Conservation (phyloP, 805 yeast species). For the Candida sanyiensis region DNA sequence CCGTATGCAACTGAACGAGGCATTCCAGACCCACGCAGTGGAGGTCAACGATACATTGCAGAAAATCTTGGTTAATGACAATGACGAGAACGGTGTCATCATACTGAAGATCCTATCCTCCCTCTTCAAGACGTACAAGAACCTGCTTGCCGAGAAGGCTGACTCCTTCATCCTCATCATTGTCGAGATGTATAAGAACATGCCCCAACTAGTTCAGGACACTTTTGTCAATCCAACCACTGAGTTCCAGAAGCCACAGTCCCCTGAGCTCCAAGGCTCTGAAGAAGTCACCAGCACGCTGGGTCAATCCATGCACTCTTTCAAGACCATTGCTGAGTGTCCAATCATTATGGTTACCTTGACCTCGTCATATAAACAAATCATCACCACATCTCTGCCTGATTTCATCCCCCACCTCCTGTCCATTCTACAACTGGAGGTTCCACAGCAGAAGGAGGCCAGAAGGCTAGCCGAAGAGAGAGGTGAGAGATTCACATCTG, state of each 20-base stretch:
- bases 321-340: slow-evolving; percentile 90
- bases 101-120: slow-evolving; percentile 85
- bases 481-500: slow-evolving; percentile 59
- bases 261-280: slow-evolving; percentile 34
- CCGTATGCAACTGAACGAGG: slow-evolving; percentile 76
- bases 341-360: slow-evolving; percentile 95
- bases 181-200: slow-evolving; percentile 68
- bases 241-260: slow-evolving; percentile 32
- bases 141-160: slow-evolving; percentile 60
- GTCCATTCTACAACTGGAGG: slow-evolving; percentile 67
- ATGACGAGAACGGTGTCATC: slow-evolving; percentile 92
- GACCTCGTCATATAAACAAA: slow-evolving; percentile 77
- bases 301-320: slow-evolving; percentile 68
- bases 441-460: slow-evolving; percentile 70
- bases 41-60: slow-evolving; percentile 56
- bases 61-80: slow-evolving; percentile 61
- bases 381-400: slow-evolving; percentile 67
- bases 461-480: slow-evolving; percentile 49
- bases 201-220: slow-evolving; percentile 67
- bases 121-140: slow-evolving; percentile 79
- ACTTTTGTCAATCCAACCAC: slow-evolving; percentile 44
- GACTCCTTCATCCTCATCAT: slow-evolving; percentile 74
- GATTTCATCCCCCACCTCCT: slow-evolving; percentile 78
- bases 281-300: slow-evolving; percentile 44
- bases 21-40: slow-evolving; percentile 64